Conservation (phyloP, 768 basidiomycete species). For the Candolleomyces eurysporus region DNA sequence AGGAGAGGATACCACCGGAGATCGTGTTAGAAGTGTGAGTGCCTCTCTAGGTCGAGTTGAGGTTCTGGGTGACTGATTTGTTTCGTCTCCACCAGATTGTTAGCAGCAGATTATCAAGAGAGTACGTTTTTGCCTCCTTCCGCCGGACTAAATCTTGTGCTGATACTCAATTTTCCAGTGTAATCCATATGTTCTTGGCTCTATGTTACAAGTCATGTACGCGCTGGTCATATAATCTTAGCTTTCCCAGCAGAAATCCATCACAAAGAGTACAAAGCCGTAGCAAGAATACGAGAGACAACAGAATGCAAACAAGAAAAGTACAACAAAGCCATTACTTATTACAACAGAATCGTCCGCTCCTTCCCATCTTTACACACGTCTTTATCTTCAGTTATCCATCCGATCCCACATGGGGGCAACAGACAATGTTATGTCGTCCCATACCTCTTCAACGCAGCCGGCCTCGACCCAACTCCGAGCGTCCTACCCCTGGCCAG, state of each 20-base stretch:
- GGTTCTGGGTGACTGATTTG: background rate
- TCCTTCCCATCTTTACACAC: too few species aligned
- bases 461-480: conserved; percentile 37
- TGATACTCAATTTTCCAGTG: background rate
- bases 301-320: too few species aligned
- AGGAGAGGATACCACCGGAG: conserved; percentile 82
- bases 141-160: background rate
- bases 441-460: conserved; percentile 62
- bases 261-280: too few species aligned
- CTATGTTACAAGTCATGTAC: too few species aligned
- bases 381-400: background rate
- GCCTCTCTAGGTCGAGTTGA: background rate
- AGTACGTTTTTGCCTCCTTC: conserved; percentile 31
- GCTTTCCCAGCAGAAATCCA: too few species aligned
- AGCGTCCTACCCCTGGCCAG: conserved; percentile 50
- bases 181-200: too few species aligned
- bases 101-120: conserved; percentile 69
- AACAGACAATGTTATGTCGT: conserved; percentile 37
- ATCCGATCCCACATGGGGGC: background rate
- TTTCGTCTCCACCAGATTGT: conserved; percentile 32
- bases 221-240: too few species aligned
- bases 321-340: too few species aligned
- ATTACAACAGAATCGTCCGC: too few species aligned
- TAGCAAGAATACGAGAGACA: too few species aligned
- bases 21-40: conserved; percentile 87